Evolutionary conservation across 148 eudicot species (phyloP).

Genomic region (Nyssa sinensis): DNA sequence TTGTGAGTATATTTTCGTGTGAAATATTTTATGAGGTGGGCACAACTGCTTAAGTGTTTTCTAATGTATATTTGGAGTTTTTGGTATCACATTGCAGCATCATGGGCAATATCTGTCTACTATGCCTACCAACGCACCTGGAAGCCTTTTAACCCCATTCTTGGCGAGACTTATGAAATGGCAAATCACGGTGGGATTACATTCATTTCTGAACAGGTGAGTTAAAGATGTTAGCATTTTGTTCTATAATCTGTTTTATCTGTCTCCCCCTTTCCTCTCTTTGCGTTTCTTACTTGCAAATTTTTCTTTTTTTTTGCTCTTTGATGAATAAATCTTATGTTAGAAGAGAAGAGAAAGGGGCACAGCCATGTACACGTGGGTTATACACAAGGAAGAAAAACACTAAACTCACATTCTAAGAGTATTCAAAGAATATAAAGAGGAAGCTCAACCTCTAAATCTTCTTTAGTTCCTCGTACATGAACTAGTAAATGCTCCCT

Average conservation of each 20-base stretch:
- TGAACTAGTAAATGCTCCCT: not conserved
- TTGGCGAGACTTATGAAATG: constrained; percentile 92
- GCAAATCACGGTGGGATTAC: constrained; percentile 74
- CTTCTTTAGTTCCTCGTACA: not conserved
- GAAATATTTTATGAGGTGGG: not conserved
- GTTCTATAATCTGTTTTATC: constrained; percentile 29
- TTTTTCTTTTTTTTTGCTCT: no score
- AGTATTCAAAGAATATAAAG: not conserved
- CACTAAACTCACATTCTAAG: not conserved
- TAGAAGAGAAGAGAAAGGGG: constrained; percentile 39
- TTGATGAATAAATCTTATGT: constrained; percentile 72
- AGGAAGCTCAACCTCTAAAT: not conserved
- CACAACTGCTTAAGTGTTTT: not conserved
- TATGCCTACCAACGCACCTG: constrained; percentile 87
- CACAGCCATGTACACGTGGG: not conserved
- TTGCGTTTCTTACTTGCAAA: no score
- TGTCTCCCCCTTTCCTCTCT: no score
- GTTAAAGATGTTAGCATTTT: constrained; percentile 13
- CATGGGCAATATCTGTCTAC: constrained; percentile 87
- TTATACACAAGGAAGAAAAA: not conserved
- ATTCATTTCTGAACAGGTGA: constrained; percentile 83
- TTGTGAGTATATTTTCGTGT: constrained; percentile 36
- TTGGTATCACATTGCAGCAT: constrained; percentile 45
- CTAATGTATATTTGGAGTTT: not conserved
- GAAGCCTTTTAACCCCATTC: constrained; percentile 98